These are phyloP conservation scores for Suhomyces kunorum DNA, from an alignment of 1,139 yeast species.

Conservation along the genomic window DNA sequence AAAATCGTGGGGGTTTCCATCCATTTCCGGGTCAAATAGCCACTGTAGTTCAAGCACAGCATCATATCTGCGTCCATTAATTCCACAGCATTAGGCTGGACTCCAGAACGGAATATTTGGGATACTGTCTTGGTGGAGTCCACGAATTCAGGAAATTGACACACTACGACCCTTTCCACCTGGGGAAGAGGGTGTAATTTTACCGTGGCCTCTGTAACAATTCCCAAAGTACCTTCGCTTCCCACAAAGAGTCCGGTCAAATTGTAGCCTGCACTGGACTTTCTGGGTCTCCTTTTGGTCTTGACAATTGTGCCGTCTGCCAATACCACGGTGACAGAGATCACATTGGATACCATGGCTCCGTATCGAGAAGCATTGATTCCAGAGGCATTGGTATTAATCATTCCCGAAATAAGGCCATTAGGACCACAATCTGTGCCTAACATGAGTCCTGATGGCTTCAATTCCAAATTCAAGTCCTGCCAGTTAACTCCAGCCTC, in stretches of 20 bases:
- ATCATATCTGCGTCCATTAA: conserved; percentile 46
- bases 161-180: conserved; percentile 45
- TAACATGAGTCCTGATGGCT: conserved; percentile 34
- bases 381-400: conserved; percentile 48
- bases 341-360: conserved; percentile 48
- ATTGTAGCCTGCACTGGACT: conserved; percentile 48
- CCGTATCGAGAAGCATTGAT: conserved; percentile 48
- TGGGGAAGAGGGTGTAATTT: conserved; percentile 43
- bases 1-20: conserved; percentile 48
- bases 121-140: conserved; percentile 48
- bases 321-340: conserved; percentile 44
- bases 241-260: conserved; percentile 47
- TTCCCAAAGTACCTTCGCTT: conserved; percentile 50
- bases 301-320: conserved; percentile 48
- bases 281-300: conserved; percentile 47
- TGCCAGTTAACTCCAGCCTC: conserved; percentile 51
- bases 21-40: conserved; percentile 53
- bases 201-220: conserved; percentile 47
- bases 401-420: conserved; percentile 48
- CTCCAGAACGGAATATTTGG: conserved; percentile 39
- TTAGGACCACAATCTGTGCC: conserved; percentile 51
- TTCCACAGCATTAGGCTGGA: conserved; percentile 48
- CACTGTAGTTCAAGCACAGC: conserved; percentile 48
- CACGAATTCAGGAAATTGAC: conserved; percentile 42
- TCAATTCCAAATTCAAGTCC: conserved; percentile 33